Base-by-base conservation (phyloP, 352 stramenopile species). In the Pythium grandisporangium region DNA sequence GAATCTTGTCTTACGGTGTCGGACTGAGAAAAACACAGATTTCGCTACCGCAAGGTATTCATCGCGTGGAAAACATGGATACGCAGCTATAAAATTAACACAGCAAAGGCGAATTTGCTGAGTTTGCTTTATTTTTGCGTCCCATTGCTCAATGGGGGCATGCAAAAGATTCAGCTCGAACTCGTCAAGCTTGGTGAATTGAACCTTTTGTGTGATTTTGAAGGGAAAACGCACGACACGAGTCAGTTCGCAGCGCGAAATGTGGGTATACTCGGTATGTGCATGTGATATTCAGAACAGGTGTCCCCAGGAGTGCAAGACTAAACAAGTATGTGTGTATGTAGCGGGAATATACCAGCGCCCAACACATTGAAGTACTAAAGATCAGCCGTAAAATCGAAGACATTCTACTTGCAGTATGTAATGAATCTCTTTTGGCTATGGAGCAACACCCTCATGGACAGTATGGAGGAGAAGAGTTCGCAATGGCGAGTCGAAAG, bases 1-100 rank as follows among this genome's bases (percentile, higher is more conserved):
- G 16, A 19, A 41, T 20, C 20, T 34, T 27, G 17, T 13, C 37
- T 14, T 19, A 11, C 12, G 10, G 33, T 2, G 7, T 20, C 24
- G 16, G 22, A 36, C 42, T 44, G 23, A 32, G 40, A 17, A 16
- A 23, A 19, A 29, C 24, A 19, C 24, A 86, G 72, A 2, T 86
- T 86, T 39, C 67, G 72, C 1, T 86, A 82, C 33, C 67, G 70
- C 1, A 84, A 86, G 44, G 67, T 69, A 4, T 86, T 84, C 24
- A 11, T 76, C 0, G 40, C 40, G 5, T 85, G 72, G 72, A 78
- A 70, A 30, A 65, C 66, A 30, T 80, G 64, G 60, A 59, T 80
- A 29, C 62, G 63, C 7, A 20, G 22, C 12, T 48, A 34, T 6
- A 83, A 73, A 40, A 55, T 70, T 4, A 63, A 79, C 14, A 37